Evolutionary conservation across 164 flowering plant genomes (phyloP), one percentile per base, ranked within the genome.

Genomic region (Warburgia ugandensis): DNA sequence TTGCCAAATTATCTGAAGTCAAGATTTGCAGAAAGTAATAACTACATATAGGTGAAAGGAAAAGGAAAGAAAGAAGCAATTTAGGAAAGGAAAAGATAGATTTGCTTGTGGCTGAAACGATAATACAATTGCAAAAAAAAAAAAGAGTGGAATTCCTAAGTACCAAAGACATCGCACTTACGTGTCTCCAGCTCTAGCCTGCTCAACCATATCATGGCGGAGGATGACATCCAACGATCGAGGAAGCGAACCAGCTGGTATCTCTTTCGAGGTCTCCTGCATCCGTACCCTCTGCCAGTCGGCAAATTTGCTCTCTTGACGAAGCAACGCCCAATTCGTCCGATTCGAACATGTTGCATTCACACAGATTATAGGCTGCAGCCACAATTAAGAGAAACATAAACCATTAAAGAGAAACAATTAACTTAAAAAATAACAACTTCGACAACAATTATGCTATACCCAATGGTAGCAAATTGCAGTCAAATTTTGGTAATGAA

Each of bases 171-270:
- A 29, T 31, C 11, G 7, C 21, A 38, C 85, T 65, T 73, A 94
- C 99, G 92, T 84, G 73, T 94, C 99, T 25, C 99, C 99, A 21
- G 99, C 99, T 60, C 99, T 80, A 30, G 99, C 97, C 54, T 83
- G 94, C 68, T 94, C 99, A 23, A 94, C 99, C 62, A 94, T 89
- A 58, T 94, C 99, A 52, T 94, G 99, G 37, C 99, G 95, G 3
- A 94, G 87, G 58, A 92, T 89, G 52, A 92, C 81, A 71, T 92
- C 99, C 73, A 92, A 65, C 29, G 99, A 89, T 61, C 99, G 73
- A 2, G 97, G 97, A 44, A 94, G 84, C 32, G 99, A 94, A 11
- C 99, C 99, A 1, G 99, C 81, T 0, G 97, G 97, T 59, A 94
- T 89, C 73, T 94, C 99, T 68, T 86, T 81, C 3, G 99, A 82